A percentile compares a stretch with the other conserved stretches of the same genome.
Evolutionary conservation across 2,329 filamentous ascomycete genomes (phyloP).

Genomic region (Rutstroemia sp.): DNA sequence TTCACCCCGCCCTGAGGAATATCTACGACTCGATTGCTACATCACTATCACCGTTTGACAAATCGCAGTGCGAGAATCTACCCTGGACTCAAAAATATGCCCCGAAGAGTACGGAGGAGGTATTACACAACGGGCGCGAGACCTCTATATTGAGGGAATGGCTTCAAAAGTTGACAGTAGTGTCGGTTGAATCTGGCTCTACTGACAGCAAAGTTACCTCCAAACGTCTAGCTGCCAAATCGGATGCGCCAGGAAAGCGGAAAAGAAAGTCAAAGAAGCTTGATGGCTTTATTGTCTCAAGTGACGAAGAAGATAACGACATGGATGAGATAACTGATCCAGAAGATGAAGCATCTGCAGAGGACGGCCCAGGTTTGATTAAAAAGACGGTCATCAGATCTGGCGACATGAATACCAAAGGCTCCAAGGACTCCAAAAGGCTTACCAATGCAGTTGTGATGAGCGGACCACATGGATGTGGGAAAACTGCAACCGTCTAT

Average conservation of each 20-base stretch:
- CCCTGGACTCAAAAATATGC: conserved; percentile 83
- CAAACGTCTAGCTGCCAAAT: conserved; percentile 21
- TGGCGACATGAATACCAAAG: conserved; percentile 30
- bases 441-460: conserved; percentile 74
- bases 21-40: conserved; percentile 54
- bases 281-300: conserved; percentile 73
- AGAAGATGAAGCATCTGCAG: conserved; percentile 39
- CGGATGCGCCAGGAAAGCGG: conserved; percentile 46
- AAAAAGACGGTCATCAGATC: conserved; percentile 50
- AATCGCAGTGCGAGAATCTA: conserved; percentile 62
- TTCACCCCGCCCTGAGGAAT: conserved; percentile 51
- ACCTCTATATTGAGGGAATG: conserved; percentile 68
- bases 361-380: conserved; percentile 31
- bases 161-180: conserved; percentile 69
- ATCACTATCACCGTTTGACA: conserved; percentile 72
- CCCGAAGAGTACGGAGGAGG: conserved; percentile 58
- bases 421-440: conserved; percentile 38
- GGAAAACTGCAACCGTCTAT: conserved; percentile 88
- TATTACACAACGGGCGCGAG: conserved; percentile 70
- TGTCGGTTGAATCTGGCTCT: conserved; percentile 61
- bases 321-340: conserved; percentile 61
- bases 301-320: conserved; percentile 65
- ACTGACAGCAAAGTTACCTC: conserved; percentile 20
- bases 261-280: conserved; percentile 60
- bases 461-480: conserved; percentile 82